These are phyloP conservation scores for Wickerhamomyces tratensis DNA, from an alignment of 805 yeast species.

Conservation along the genomic window DNA sequence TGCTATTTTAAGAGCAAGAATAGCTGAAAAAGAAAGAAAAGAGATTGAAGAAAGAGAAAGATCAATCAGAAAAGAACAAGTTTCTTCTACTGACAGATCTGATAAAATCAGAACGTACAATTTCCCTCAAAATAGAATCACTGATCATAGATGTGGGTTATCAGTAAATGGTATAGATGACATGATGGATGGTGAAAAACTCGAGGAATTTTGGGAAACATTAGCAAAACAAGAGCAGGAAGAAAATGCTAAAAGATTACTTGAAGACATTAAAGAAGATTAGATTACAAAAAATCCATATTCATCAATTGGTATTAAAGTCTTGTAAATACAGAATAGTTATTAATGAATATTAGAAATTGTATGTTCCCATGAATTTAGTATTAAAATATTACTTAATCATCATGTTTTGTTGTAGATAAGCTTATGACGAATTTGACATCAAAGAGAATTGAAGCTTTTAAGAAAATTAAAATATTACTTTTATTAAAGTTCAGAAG, in stretches of 20 bases:
- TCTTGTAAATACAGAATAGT: too few species aligned
- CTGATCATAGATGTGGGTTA: constrained; percentile 86
- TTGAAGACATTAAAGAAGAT: constrained; percentile 7
- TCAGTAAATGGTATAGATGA: constrained; percentile 70
- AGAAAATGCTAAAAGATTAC: constrained; percentile 30
- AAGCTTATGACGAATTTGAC: too few species aligned
- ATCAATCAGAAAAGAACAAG: constrained; percentile 69
- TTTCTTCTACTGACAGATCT: constrained; percentile 78
- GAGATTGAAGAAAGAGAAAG: constrained; percentile 58
- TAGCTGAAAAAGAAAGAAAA: constrained; percentile 71
- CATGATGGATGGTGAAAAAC: constrained; percentile 47
- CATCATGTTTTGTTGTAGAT: too few species aligned
- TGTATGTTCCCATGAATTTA: too few species aligned
- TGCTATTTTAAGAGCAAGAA: constrained; percentile 66
- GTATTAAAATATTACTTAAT: too few species aligned
- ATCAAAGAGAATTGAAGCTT: too few species aligned
- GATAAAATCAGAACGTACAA: constrained; percentile 94
- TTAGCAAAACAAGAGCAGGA: constrained; percentile 38
- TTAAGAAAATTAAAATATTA: too few species aligned
- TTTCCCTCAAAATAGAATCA: constrained; percentile 83
- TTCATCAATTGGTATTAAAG: too few species aligned
- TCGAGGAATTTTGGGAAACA: constrained; percentile 46
- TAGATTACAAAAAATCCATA: too few species aligned
- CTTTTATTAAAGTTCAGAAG: too few species aligned
- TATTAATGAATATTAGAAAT: too few species aligned